Evolutionary conservation across 2,329 filamentous ascomycete species (phyloP).

Genomic region (Daldinia sp.): DNA sequence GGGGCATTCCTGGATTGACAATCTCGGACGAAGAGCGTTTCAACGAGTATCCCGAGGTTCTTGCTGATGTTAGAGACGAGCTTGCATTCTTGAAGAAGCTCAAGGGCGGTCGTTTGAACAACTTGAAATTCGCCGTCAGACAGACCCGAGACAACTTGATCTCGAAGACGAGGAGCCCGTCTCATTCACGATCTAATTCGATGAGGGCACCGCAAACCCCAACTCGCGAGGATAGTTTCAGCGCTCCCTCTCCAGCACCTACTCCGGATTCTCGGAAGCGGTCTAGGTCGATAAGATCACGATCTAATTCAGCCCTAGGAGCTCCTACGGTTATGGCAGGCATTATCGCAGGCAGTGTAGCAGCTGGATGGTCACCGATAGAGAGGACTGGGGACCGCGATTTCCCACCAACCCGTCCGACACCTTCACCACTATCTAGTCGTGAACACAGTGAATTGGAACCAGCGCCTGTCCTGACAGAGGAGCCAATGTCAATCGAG

Average conservation of each 20-base stretch:
- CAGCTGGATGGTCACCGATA: constrained; percentile 80
- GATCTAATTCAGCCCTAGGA: constrained; percentile 77
- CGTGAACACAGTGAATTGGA: constrained; percentile 48
- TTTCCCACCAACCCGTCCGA: constrained; percentile 53
- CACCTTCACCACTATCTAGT: constrained; percentile 49
- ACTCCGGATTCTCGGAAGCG: constrained; percentile 73
- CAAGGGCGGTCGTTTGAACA: constrained; percentile 85
- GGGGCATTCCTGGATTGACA: constrained; percentile 65
- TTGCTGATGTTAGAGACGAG: constrained; percentile 82
- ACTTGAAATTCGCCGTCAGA: constrained; percentile 81
- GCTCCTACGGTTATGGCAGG: constrained; percentile 86
- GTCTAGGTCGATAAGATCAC: constrained; percentile 74
- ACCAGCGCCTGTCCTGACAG: constrained; percentile 49
- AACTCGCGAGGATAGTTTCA: constrained; percentile 66
- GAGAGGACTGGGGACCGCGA: constrained; percentile 59
- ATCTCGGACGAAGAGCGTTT: constrained; percentile 76
- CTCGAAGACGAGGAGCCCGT: constrained; percentile 70
- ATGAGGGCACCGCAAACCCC: constrained; percentile 72
- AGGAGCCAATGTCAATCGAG: constrained; percentile 54
- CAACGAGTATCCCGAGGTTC: constrained; percentile 75
- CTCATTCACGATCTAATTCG: constrained; percentile 73
- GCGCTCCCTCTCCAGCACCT: constrained; percentile 60
- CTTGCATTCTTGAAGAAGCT: constrained; percentile 83
- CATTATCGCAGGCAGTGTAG: constrained; percentile 81
- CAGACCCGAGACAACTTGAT: constrained; percentile 79